Evolutionary conservation across 2,329 filamentous ascomycete species (phyloP).

Genomic region (Pyrenochaeta sp.): DNA sequence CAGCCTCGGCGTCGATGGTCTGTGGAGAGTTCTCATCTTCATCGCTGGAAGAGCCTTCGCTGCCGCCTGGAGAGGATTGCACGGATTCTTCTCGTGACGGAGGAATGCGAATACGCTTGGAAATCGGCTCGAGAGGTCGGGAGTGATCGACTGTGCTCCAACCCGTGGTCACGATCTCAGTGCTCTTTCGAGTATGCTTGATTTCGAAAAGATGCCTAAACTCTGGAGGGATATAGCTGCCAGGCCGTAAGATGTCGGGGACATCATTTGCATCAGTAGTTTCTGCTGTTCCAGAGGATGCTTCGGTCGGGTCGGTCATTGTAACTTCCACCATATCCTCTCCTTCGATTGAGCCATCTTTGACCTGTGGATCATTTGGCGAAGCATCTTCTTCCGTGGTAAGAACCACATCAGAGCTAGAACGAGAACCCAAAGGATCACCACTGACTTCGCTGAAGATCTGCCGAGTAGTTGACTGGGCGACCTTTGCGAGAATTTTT

Average conservation of each 20-base stretch:
- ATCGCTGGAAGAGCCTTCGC: conserved; percentile 41
- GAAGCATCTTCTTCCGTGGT: conserved; percentile 69
- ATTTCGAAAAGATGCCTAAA: conserved; percentile 72
- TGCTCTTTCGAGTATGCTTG: conserved; percentile 65
- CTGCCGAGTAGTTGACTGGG: conserved; percentile 75
- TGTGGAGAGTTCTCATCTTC: conserved; percentile 41
- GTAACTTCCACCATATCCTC: conserved; percentile 93
- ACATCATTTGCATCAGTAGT: conserved; percentile 28
- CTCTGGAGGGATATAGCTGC: conserved; percentile 71
- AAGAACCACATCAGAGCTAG: conserved; percentile 73
- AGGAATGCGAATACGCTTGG: conserved; percentile 53
- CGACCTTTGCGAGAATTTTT: conserved; percentile 79
- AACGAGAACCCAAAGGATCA: conserved; percentile 58
- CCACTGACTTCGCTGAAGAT: conserved; percentile 64
- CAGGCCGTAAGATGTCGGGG: conserved; percentile 58
- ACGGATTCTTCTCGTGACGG: conserved; percentile 44
- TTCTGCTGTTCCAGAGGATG: conserved; percentile 20
- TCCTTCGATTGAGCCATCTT: conserved; percentile 80
- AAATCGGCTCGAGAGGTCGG: conserved; percentile 64
- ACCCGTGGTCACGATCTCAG: conserved; percentile 71
- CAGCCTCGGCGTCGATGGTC: conserved; percentile 32
- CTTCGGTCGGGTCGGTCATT: conserved; percentile 70
- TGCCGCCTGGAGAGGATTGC: conserved; percentile 37
- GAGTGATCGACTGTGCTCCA: conserved; percentile 69
- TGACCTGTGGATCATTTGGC: conserved; percentile 74